These are phyloP conservation scores for Spraguea lophii DNA, from an alignment of 371 early-diverging fungal genomes.

Conservation along the genomic window DNA sequence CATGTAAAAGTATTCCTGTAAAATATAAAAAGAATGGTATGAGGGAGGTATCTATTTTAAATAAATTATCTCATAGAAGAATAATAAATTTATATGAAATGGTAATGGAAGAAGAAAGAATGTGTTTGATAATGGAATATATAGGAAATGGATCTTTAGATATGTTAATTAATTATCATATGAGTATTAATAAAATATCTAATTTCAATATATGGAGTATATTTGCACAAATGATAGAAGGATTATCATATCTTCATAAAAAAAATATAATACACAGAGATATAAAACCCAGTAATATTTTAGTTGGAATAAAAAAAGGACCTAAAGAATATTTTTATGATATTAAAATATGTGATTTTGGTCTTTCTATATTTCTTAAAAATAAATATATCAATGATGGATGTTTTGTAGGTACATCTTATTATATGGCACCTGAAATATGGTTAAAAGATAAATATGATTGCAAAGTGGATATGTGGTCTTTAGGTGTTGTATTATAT, in stretches of 20 bases:
- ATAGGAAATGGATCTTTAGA: constrained; percentile 24
- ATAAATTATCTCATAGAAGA: constrained; percentile 15
- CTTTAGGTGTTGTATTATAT: background rate
- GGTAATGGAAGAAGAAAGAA: background rate
- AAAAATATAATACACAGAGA: constrained; percentile 45
- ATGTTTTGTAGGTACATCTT: constrained; percentile 32
- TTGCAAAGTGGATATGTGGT: background rate
- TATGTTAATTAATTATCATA: constrained; percentile 14
- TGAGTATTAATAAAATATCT: background rate
- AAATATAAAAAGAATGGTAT: constrained; percentile 26
- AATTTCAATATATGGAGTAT: constrained; percentile 20
- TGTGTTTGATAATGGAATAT: constrained; percentile 30
- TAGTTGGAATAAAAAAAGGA: no score
- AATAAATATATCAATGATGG: background rate
- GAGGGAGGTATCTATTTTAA: constrained; percentile 31
- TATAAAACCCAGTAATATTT: constrained; percentile 45
- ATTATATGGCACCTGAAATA: constrained; percentile 43
- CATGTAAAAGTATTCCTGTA: constrained; percentile 26
- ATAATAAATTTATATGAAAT: constrained; percentile 21
- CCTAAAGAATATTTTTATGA: constrained; percentile 24
- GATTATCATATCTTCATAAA: constrained; percentile 36
- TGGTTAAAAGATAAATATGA: constrained; percentile 11
- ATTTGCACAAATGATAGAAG: constrained; percentile 38
- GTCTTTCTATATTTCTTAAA: constrained; percentile 12
- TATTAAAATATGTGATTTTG: constrained; percentile 44